phyloP scores from a whole-genome alignment of 345 rosid species.

The Eucalyptus tenuipes region DNA sequence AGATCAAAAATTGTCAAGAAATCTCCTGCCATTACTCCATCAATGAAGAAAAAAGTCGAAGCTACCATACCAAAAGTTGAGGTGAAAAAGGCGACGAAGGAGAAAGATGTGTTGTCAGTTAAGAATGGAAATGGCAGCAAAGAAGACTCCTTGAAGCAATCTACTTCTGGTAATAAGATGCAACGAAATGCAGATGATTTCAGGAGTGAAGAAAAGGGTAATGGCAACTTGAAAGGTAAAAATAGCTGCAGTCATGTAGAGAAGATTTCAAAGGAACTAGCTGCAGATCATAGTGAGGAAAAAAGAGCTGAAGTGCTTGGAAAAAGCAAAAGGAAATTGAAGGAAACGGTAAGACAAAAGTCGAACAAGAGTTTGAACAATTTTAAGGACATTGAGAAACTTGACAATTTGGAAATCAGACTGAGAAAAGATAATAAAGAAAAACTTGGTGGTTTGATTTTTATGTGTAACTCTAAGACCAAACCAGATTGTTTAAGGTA shows the following conservation, averaged over 20 bases:
- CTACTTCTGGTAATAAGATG: not conserved
- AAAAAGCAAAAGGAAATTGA: not conserved
- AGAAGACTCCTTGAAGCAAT: not conserved
- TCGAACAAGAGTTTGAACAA: not conserved
- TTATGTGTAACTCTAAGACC: constrained; percentile 87
- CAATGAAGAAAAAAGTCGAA: constrained; percentile 8
- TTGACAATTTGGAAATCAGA: not conserved
- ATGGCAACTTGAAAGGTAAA: not conserved
- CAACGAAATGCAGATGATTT: not conserved
- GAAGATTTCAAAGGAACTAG: not conserved
- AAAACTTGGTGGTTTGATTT: constrained; percentile 73
- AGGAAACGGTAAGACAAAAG: not conserved
- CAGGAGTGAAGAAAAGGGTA: constrained; percentile 1
- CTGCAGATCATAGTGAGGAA: not conserved
- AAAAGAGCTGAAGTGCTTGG: not conserved
- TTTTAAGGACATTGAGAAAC: not conserved
- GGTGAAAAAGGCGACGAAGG: constrained; percentile 4
- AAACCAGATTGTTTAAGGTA: constrained; percentile 81
- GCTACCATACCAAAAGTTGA: not conserved
- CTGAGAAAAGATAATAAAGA: constrained; percentile 7
- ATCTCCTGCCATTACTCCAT: constrained; percentile 8
- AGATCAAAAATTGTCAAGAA: constrained; percentile 28
- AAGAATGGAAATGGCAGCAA: constrained; percentile 3
- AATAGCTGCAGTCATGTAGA: not conserved
- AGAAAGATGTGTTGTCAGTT: not conserved